Percentiles rank a stretch among this genome's conserved stretches.
phyloP scores from a whole-genome alignment of 768 basidiomycete genomes.

The Boletus eberwhitei region DNA sequence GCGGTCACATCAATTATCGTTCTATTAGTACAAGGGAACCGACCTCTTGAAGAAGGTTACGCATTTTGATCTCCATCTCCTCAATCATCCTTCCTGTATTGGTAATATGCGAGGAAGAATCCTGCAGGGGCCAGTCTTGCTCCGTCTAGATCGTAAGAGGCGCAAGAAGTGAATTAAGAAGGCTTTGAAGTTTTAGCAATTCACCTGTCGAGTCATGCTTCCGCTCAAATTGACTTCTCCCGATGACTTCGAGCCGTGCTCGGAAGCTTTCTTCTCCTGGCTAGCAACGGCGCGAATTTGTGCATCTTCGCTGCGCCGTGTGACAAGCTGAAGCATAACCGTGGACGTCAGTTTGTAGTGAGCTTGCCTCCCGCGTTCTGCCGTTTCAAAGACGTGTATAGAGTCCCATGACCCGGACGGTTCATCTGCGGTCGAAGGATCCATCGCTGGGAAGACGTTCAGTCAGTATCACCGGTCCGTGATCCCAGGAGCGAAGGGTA shows the following conservation, averaged over 20 bases:
- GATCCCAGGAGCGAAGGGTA: not conserved
- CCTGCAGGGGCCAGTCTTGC: conserved; percentile 81
- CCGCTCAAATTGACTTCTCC: conserved; percentile 87
- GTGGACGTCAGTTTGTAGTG: conserved; percentile 98
- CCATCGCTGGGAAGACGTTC: conserved; percentile 50
- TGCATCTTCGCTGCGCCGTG: conserved; percentile 38
- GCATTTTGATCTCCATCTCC: conserved; percentile 99
- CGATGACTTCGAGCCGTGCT: conserved; percentile 53
- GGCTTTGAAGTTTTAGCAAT: conserved; percentile 25
- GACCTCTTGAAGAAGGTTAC: conserved; percentile 88
- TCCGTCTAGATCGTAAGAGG: conserved; percentile 55
- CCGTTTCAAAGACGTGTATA: conserved; percentile 94
- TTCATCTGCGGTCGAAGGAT: conserved; percentile 49
- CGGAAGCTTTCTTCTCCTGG: conserved; percentile 36
- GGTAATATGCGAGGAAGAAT: conserved; percentile 78
- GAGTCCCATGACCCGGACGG: conserved; percentile 95
- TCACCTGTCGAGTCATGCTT: conserved; percentile 94
- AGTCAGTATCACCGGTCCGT: not conserved
- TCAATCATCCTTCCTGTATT: conserved; percentile 97
- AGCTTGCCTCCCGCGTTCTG: conserved; percentile 88
- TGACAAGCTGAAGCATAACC: conserved; percentile 89
- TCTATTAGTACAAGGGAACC: conserved; percentile 10
- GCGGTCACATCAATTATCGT: conserved; percentile 8
- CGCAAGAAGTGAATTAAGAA: conserved; percentile 11
- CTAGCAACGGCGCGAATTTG: conserved; percentile 13